Evolutionary conservation across 495 filamentous ascomycete species (phyloP).

Genomic region (Glarea lozoyensis): DNA sequence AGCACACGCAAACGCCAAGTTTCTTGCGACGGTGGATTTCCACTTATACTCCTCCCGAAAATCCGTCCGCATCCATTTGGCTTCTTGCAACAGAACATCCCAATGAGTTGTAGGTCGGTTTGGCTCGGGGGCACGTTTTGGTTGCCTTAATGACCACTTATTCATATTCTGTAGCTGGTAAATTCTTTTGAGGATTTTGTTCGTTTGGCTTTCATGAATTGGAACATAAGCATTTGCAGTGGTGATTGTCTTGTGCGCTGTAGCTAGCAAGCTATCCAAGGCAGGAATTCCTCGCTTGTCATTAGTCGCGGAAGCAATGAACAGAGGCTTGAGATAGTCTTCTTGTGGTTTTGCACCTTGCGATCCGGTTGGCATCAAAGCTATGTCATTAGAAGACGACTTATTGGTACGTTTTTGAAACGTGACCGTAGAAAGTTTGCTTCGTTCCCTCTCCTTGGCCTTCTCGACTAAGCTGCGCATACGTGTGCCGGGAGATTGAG

Average conservation of each 20-base stretch:
- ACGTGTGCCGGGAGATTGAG: slow-evolving; percentile 36
- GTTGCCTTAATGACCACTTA: slow-evolving; percentile 83
- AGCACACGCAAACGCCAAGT: slow-evolving; percentile 69
- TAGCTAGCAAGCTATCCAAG: slow-evolving; percentile 58
- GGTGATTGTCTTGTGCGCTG: slow-evolving; percentile 73
- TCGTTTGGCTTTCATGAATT: slow-evolving; percentile 75
- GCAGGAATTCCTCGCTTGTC: slow-evolving; percentile 49
- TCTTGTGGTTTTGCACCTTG: slow-evolving; percentile 22
- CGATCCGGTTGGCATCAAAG: slow-evolving; percentile 8
- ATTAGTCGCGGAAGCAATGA: slow-evolving; percentile 57
- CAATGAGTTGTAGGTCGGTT: slow-evolving; percentile 62
- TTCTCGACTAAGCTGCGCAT: slow-evolving; percentile 46
- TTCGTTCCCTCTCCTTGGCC: slow-evolving; percentile 52
- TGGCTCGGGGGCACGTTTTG: slow-evolving; percentile 72
- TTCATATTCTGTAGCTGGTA: slow-evolving; percentile 83
- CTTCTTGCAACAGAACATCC: slow-evolving; percentile 81
- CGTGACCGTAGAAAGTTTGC: slow-evolving; percentile 67
- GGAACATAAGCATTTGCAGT: slow-evolving; percentile 69
- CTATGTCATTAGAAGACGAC: slow-evolving; percentile 24
- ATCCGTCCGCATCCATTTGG: slow-evolving; percentile 96
- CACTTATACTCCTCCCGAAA: slow-evolving; percentile 90
- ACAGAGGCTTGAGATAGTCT: slow-evolving; percentile 80
- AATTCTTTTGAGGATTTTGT: slow-evolving; percentile 70
- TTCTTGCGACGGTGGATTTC: slow-evolving; percentile 74
- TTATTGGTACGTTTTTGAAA: slow-evolving; percentile 48